phyloP scores from a whole-genome alignment of 805 yeast genomes.

The Monosporozyma aerobia region DNA sequence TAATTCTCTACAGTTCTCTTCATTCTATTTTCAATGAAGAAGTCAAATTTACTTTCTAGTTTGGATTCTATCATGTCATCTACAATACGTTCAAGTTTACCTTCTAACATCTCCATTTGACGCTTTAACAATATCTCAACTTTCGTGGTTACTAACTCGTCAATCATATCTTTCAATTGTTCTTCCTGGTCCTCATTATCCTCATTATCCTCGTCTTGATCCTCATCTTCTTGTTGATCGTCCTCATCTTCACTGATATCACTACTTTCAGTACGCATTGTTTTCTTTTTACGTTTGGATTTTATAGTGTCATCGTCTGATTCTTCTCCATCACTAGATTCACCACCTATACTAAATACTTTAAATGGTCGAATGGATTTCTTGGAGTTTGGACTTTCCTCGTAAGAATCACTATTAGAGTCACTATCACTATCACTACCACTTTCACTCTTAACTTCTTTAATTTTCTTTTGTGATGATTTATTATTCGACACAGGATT shows the following conservation, averaged over 20 bases:
- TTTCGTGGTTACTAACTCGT: constrained; percentile 20
- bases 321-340: neutral
- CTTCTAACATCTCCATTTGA: constrained; percentile 14
- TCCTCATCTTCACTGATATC: constrained; percentile 5
- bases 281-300: neutral
- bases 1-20: neutral
- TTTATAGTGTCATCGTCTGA: neutral
- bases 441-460: neutral
- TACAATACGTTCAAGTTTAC: constrained; percentile 10
- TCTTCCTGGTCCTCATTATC: constrained; percentile 11
- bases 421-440: neutral
- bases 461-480: neutral
- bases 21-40: neutral
- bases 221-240: constrained; percentile 8
- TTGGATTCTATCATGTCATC: constrained; percentile 11
- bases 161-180: constrained; percentile 22
- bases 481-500: neutral
- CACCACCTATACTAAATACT: neutral
- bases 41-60: constrained; percentile 5
- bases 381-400: neutral
- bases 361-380: constrained; percentile 1
- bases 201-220: constrained; percentile 7
- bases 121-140: constrained; percentile 12
- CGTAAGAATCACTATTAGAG: neutral
- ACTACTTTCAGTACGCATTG: neutral